Base-by-base conservation (phyloP, 1,284 basidiomycete genomes). In the Ceraceosorus guamensis region DNA sequence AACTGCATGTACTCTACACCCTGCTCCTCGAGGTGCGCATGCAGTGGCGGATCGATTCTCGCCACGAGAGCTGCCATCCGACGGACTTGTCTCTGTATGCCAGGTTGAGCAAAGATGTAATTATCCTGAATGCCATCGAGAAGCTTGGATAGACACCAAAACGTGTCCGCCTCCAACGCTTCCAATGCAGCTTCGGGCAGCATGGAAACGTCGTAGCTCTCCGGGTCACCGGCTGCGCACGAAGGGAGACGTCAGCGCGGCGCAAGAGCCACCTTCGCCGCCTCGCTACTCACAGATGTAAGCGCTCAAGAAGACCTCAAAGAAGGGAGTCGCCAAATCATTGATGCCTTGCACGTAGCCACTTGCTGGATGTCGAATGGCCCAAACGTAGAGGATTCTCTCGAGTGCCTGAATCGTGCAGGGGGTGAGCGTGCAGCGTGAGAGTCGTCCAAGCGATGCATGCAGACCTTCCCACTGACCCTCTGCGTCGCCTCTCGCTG, bases 271-370 rank as follows among this genome's bases (percentile, higher is more conserved):
- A n/a, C n/a, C n/a, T n/a, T 34, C n/a, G 11, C 34, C n/a, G 11
- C n/a, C 18, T n/a, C 10, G 14, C 6, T 24, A 46, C 44, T 7
- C 18, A 46, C 44, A 53, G 53, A 75, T 70, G 60, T 75, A 75
- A 1, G 70, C 68, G 49, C 65, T 61, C 7, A 76, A 59, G 45
- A 73, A 76, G 45, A 75, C 74, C 52, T 75, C 65, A 48, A 73
- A 76, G 57, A 76, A 75, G 35, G 74, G 74, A 10, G 74, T 76
- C n/a, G 71, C 74, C 6, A 76, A 68, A 24, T 76, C 74, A 55
- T 72, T 73, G 62, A 76, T 76, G 32, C 74, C 74, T 49, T 76
- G 74, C 8, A 76, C 74, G 53, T 76, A 76, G 13, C 74, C 74
- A 34, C 68, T 71, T 0, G 73, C 72, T 3, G 71, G 74, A 53